Evolutionary conservation across 495 filamentous ascomycete species (phyloP).

Genomic region (Gamarada debralockiae): DNA sequence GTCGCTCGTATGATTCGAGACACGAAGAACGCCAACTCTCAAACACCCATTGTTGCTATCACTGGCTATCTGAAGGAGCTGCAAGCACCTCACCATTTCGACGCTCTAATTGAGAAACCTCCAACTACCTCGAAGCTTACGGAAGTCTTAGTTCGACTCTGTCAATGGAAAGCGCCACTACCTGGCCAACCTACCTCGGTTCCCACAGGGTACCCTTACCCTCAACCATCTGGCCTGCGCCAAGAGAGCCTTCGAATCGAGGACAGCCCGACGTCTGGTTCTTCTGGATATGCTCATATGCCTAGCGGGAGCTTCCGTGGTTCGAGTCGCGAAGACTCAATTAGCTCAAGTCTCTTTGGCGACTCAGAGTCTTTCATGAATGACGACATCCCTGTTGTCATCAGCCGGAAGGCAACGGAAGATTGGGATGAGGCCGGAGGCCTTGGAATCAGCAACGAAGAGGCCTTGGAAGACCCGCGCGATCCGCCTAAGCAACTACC

Average conservation of each 20-base stretch:
- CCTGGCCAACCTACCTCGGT: slow-evolving; percentile 39
- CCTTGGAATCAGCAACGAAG: slow-evolving; percentile 65
- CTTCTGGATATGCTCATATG: slow-evolving; percentile 65
- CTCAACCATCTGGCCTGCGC: slow-evolving; percentile 60
- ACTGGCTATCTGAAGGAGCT: slow-evolving; percentile 97
- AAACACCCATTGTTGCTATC: slow-evolving; percentile 94
- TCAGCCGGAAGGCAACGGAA: slow-evolving; percentile 62
- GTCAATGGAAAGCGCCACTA: slow-evolving; percentile 84
- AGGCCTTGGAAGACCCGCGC: slow-evolving; percentile 26
- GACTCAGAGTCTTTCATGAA: slow-evolving; percentile 74
- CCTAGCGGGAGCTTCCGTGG: slow-evolving; percentile 71
- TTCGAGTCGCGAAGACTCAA: slow-evolving; percentile 79
- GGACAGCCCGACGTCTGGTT: slow-evolving; percentile 81
- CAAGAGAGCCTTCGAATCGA: slow-evolving; percentile 58
- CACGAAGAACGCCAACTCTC: slow-evolving; percentile 88
- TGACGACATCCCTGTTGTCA: slow-evolving; percentile 75
- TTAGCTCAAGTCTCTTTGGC: slow-evolving; percentile 80
- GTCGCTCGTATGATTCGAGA: slow-evolving; percentile 96
- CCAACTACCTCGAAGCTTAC: slow-evolving; percentile 85
- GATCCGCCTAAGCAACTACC: slow-evolving; percentile 31
- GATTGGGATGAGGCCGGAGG: slow-evolving; percentile 69
- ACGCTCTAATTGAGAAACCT: slow-evolving; percentile 91
- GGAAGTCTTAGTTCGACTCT: slow-evolving; percentile 78
- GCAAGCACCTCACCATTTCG: slow-evolving; percentile 89
- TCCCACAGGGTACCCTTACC: slow-evolving; percentile 45